These are phyloP conservation scores for Metroxylon sagu DNA, from an alignment of 176 grass and related monocot genomes.

Conservation along the genomic window DNA sequence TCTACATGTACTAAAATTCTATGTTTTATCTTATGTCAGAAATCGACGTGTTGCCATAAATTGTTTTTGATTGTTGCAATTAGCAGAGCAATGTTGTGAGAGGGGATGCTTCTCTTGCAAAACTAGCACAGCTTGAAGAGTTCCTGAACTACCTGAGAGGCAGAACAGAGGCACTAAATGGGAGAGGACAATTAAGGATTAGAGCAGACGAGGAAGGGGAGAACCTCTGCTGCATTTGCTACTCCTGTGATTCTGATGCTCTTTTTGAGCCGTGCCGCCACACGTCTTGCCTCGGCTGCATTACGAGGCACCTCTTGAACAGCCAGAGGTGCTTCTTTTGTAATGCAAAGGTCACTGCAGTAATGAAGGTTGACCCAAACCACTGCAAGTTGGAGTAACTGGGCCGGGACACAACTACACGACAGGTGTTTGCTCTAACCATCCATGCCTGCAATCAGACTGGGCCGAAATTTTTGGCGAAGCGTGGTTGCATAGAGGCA, in stretches of 20 bases:
- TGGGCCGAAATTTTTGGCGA: too few species aligned
- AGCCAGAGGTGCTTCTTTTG: constrained; percentile 85
- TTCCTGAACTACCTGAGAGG: constrained; percentile 47
- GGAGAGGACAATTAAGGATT: constrained; percentile 10
- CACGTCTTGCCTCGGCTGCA: constrained; percentile 70
- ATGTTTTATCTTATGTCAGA: too few species aligned
- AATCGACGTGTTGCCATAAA: too few species aligned
- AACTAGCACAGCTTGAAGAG: constrained; percentile 57
- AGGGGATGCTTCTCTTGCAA: constrained; percentile 50
- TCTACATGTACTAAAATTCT: too few species aligned
- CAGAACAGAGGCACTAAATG: constrained; percentile 21
- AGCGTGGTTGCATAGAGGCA: too few species aligned
- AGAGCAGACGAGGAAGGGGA: constrained; percentile 33
- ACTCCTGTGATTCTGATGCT: constrained; percentile 53
- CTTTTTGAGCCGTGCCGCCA: constrained; percentile 74
- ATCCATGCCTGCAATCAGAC: too few species aligned
- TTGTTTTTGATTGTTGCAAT: constrained; percentile 9
- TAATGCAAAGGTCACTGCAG: constrained; percentile 53
- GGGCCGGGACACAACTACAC: neutral
- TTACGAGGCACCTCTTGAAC: constrained; percentile 75
- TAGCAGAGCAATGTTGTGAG: constrained; percentile 46
- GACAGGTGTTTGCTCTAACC: too few species aligned
- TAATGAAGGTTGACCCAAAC: constrained; percentile 29
- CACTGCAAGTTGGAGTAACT: neutral
- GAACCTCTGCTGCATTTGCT: constrained; percentile 80